Base-by-base conservation (phyloP, 2,329 filamentous ascomycete species). In the Sclerotinia glacialis region DNA sequence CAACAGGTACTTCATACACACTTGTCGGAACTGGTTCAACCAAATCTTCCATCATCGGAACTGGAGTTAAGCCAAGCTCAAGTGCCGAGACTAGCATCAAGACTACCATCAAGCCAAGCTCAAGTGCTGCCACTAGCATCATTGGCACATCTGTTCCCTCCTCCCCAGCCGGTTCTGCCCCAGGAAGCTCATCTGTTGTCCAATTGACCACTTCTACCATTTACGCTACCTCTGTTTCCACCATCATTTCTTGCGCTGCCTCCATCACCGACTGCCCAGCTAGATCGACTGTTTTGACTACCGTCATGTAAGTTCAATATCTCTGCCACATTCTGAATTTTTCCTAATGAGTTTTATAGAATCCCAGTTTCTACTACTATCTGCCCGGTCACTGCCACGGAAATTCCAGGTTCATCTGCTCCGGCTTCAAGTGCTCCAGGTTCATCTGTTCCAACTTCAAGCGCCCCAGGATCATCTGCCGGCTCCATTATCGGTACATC, bases 201-300 rank as follows among this genome's bases (percentile, higher is more conserved):
- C 44, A 59, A 31, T 50, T 59, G 42, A 73, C 79, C 28, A 74
- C 72, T 66, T 82, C 81, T 3, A 83, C 83, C 52, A 76, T 85
- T 73, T 83, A 79, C 78, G 80, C 79, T 66, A 86, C 84, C 52
- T 75, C 77, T 2, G 75, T 81, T 68, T 78, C 79, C 69, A 86
- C 83, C 66, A 78, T 86, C 75, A 85, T 81, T 65, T 81, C 79
- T 71, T 84, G 82, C 71, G 80, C 76, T 5, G 71, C 79, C 46
- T 77, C 78, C 64, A 76, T 82, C 34, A 79, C 80, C 46, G 77
- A 85, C 77, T 87, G 85, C 80, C 84, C 84, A 42, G 80, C 76
- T 14, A 74, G 69, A 1, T 72, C 72, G 44, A 75, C 75, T 50
- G 72, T 76, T 44, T 75, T 80, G 46, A 78, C 77, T 21, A 81